A percentile compares a stretch with the other conserved stretches of the same genome.
Evolutionary conservation across 75 land plant species (phyloP).

Genomic region (Azolla pinnata): DNA sequence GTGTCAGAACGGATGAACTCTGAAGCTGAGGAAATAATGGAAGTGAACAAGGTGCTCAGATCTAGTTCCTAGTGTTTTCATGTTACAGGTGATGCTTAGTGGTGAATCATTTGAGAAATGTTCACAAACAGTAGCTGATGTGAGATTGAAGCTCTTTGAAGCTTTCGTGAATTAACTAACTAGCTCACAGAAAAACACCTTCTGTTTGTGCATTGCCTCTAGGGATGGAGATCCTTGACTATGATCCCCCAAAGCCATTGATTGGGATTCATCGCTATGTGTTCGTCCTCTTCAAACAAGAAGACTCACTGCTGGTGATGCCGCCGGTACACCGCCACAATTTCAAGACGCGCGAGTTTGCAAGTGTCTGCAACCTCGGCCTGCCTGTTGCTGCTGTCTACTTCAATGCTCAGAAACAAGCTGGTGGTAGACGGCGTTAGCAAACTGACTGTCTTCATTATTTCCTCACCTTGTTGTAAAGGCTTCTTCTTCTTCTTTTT

Average conservation of each 20-base stretch:
- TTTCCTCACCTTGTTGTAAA: no score
- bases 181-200: no score
- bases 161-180: no score
- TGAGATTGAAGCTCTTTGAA: neutral
- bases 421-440: no score
- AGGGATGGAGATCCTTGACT: constrained; percentile 60
- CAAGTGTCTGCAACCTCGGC: constrained; percentile 37
- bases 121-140: neutral
- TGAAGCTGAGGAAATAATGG: no score
- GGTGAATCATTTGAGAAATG: neutral
- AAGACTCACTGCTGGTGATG: constrained; percentile 24
- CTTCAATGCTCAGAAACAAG: constrained; percentile 72
- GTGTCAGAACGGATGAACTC: no score
- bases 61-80: neutral
- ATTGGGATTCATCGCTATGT: constrained; percentile 77
- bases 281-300: constrained; percentile 64
- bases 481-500: no score
- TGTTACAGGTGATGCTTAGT: neutral
- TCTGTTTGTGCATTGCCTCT: neutral
- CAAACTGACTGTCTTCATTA: no score
- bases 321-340: constrained; percentile 29
- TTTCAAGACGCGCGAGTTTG: constrained; percentile 51
- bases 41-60: no score
- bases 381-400: constrained; percentile 61
- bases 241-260: constrained; percentile 57